phyloP scores from a whole-genome alignment of 176 grass and related monocot genomes.

The Carex pumila region DNA sequence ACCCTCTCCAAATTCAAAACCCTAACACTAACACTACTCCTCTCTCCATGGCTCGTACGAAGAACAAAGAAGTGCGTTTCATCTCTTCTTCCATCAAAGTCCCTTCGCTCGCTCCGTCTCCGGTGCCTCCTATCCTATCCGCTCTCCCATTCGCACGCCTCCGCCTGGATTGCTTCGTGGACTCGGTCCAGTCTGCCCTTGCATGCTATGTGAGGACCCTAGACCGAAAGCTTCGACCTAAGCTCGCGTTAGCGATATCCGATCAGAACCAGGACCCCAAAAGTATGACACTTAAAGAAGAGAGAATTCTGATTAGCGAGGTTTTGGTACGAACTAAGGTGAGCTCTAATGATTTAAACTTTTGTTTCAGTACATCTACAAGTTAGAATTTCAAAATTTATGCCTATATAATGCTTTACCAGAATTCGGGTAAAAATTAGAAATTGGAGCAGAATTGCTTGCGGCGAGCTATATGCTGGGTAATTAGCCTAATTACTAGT shows the following conservation, averaged over 20 bases:
- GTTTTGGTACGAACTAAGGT: conserved; percentile 65
- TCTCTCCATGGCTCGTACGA: not conserved
- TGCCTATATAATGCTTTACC: not conserved
- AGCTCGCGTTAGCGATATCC: not conserved
- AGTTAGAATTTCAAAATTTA: not conserved
- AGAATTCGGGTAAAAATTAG: not conserved
- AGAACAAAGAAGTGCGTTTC: conserved; percentile 26
- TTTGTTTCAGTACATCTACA: not conserved
- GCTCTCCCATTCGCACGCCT: conserved; percentile 71
- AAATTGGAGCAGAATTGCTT: not conserved
- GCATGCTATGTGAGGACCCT: not conserved
- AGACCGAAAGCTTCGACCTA: conserved; percentile 12
- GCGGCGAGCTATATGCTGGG: not conserved
- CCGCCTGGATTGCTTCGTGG: conserved; percentile 26
- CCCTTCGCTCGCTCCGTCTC: not conserved
- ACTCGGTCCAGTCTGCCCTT: not conserved
- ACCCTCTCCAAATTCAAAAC: not conserved
- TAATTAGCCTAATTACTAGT: not conserved
- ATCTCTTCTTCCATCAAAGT: conserved; percentile 34
- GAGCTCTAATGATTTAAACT: not conserved
- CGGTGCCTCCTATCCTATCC: conserved; percentile 30
- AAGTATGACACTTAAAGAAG: conserved; percentile 37
- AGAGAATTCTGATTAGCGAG: conserved; percentile 82
- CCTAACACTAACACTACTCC: not conserved
- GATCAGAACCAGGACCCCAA: conserved; percentile 12